Conservation (phyloP, 139 green algal species). For the Coccomyxa sp. region DNA sequence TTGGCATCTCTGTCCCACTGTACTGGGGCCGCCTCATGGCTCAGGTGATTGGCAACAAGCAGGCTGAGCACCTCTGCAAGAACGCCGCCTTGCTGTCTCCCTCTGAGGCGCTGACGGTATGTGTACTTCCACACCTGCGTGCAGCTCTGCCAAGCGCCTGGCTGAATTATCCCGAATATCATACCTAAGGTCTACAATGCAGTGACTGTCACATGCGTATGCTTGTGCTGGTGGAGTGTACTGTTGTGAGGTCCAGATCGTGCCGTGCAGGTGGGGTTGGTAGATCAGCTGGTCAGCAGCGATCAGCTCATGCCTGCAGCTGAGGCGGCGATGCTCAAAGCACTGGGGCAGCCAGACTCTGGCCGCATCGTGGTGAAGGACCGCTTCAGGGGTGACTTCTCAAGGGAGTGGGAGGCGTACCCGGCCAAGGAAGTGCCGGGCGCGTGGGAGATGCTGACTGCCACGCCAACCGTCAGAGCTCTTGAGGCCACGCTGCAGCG, state of each 20-base stretch:
- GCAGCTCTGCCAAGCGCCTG: not conserved
- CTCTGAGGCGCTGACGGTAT: not conserved
- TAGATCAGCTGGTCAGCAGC: slow-evolving; percentile 63
- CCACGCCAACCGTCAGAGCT: slow-evolving; percentile 38
- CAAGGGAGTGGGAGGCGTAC: slow-evolving; percentile 52
- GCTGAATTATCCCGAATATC: not conserved
- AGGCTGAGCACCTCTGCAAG: slow-evolving; percentile 1
- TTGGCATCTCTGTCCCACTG: slow-evolving; percentile 86
- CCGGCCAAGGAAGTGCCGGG: slow-evolving; percentile 45
- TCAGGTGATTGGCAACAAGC: slow-evolving; percentile 15
- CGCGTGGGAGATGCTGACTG: slow-evolving; percentile 59
- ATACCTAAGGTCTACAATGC: not conserved
- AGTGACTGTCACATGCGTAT: not conserved
- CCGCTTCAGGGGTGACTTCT: slow-evolving; percentile 48
- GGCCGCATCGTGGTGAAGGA: slow-evolving; percentile 54
- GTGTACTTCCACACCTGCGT: not conserved
- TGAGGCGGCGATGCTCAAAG: slow-evolving; percentile 33
- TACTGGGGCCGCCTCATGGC: slow-evolving; percentile 76
- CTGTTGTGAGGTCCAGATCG: not conserved
- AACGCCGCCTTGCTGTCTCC: not conserved
- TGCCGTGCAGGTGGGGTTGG: slow-evolving; percentile 59
- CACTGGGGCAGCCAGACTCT: slow-evolving; percentile 36
- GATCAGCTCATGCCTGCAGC: slow-evolving; percentile 43
- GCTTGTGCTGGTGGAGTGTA: not conserved
- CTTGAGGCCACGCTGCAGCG: slow-evolving; percentile 59